Evolutionary conservation across 495 filamentous ascomycete species (phyloP), one percentile per base, ranked within the genome.

Genomic region (Podospora comata): DNA sequence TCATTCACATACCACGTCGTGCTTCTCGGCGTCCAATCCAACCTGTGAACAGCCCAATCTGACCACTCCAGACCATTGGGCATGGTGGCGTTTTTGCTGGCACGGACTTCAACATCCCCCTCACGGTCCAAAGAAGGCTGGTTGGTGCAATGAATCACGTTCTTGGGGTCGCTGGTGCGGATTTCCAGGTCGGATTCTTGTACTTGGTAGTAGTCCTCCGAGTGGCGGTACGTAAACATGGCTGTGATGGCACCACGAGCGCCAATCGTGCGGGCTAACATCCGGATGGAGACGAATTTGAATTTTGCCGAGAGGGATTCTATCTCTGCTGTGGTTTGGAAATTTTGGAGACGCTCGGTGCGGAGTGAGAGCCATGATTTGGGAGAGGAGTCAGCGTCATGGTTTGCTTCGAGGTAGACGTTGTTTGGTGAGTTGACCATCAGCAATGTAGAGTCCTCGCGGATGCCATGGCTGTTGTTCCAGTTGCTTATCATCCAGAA

Each of bases 101-200:
- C 80, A n/a, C 79, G 75, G 5, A 74, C 60, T 6, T 84, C 74
- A 18, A 80, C 75, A 26, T 83, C 78, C n/a, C 86, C 87, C 2
- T 71, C 64, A 13, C 74, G 69, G 55, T 70, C 79, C 67, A 76
- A 77, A 3, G 79, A 84, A 0, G 91, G 91, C 73, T 94, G 91
- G 73, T 94, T 94, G 53, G 90, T 91, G 77, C 89, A 92, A 70
- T 88, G 88, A 20, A 91, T 79, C 4, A 79, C 79, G 63, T 85
- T 74, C 3, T 75, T 73, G 0, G 86, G 82, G 66, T 88, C 89
- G 2, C 76, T 77, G 0, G 90, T 92, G 18, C 90, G 81, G 67
- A 92, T 87, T 73, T 96, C 92, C 56, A 95, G 84, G 72, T 95
- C 92, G 0, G 88, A 87, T 77, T 94, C 91, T 71, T 91, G 88